phyloP scores from a whole-genome alignment of 345 rosid species.

The Lepidium aucheri region DNA sequence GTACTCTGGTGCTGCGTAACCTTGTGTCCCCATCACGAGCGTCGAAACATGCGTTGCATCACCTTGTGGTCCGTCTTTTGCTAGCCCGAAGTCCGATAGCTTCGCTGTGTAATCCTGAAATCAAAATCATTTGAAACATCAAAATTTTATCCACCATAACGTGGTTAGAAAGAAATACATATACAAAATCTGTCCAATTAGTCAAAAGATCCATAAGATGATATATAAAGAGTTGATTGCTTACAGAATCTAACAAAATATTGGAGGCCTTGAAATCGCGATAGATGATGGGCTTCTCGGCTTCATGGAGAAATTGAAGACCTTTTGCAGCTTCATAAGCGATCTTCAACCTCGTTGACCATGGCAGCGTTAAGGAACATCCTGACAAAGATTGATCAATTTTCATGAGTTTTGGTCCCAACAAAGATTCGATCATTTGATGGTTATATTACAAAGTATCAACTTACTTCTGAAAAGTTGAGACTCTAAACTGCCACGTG shows the following conservation, averaged over 20 bases:
- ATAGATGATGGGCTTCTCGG: slow-evolving; percentile 70
- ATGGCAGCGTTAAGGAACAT: slow-evolving; percentile 53
- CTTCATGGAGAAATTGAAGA: slow-evolving; percentile 73
- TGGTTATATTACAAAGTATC: not conserved
- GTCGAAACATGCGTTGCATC: slow-evolving; percentile 84
- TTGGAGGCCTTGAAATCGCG: slow-evolving; percentile 87
- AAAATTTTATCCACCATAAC: not conserved
- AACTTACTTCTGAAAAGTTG: slow-evolving; percentile 76
- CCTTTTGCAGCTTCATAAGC: slow-evolving; percentile 88
- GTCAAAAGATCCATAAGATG: not conserved
- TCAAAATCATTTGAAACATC: not conserved
- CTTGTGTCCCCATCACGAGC: slow-evolving; percentile 89
- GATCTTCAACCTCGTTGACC: slow-evolving; percentile 79
- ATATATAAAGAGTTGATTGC: not conserved
- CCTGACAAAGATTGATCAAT: slow-evolving; percentile 32
- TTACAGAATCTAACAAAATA: slow-evolving; percentile 74
- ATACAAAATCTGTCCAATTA: too few species aligned
- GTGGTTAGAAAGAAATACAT: not conserved
- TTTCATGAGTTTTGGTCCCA: not conserved
- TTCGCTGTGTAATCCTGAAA: slow-evolving; percentile 67
- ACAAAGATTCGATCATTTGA: not conserved
- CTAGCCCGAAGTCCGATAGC: slow-evolving; percentile 84
- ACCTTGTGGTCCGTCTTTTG: slow-evolving; percentile 90
- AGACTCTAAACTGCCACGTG: slow-evolving; percentile 85
- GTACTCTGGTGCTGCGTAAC: slow-evolving; percentile 92